A percentile compares a stretch with the other conserved stretches of the same genome.
These are phyloP conservation scores for Penicillium vulpinum DNA, from an alignment of 2,329 filamentous ascomycete genomes.

Conservation along the genomic window DNA sequence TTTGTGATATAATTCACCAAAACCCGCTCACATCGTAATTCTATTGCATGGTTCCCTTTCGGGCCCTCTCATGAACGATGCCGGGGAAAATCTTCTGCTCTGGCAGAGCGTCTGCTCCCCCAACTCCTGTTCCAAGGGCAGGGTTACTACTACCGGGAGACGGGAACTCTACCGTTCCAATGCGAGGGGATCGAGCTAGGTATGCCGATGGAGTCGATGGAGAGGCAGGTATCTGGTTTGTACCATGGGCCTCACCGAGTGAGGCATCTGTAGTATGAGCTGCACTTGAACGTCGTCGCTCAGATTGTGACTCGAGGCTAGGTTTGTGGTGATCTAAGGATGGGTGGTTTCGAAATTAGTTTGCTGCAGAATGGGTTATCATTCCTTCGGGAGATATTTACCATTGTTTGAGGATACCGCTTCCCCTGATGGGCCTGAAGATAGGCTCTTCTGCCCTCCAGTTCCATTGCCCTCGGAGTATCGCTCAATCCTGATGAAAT, in stretches of 20 bases:
- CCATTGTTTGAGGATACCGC: constrained; percentile 1
- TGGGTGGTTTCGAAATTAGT: background rate
- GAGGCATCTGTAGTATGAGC: background rate
- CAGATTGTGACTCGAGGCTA: background rate
- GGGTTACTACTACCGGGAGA: constrained; percentile 4
- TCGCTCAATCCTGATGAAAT: constrained; percentile 28
- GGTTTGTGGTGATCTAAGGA: background rate
- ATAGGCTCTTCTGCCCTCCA: constrained; percentile 24
- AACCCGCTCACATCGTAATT: background rate
- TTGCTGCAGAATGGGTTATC: background rate
- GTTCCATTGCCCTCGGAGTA: constrained; percentile 23
- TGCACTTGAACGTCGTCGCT: background rate
- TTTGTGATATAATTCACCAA: background rate
- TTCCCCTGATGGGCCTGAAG: constrained; percentile 10
- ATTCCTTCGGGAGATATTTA: constrained; percentile 2
- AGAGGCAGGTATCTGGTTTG: background rate
- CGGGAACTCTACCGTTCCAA: constrained; percentile 10
- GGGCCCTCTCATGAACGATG: constrained; percentile 42
- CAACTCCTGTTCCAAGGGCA: constrained; percentile 6
- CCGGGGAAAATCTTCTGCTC: constrained; percentile 47
- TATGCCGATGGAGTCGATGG: constrained; percentile 3
- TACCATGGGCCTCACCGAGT: background rate
- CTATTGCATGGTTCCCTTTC: constrained; percentile 27
- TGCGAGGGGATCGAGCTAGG: constrained; percentile 4
- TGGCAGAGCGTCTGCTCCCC: constrained; percentile 21